These are phyloP conservation scores for Talaromyces albobiverticillius DNA, from an alignment of 2,329 filamentous ascomycete species.

Conservation along the genomic window DNA sequence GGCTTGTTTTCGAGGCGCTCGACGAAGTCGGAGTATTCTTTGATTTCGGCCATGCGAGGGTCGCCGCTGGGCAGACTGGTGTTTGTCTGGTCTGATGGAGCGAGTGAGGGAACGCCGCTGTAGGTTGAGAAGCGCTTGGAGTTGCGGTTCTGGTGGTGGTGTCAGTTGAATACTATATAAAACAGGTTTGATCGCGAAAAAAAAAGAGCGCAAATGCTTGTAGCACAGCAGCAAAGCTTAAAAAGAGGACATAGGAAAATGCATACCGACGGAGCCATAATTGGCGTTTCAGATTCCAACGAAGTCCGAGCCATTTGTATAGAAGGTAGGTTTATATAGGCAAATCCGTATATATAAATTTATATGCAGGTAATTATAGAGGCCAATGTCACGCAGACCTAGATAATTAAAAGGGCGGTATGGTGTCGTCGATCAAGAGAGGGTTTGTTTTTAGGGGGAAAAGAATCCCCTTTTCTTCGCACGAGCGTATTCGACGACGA, in stretches of 20 bases:
- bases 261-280: slow-evolving; percentile 54
- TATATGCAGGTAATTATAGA: not conserved
- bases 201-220: not conserved
- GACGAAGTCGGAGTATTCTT: slow-evolving; percentile 74
- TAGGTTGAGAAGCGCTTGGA: slow-evolving; percentile 55
- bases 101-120: slow-evolving; percentile 46
- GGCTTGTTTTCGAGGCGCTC: slow-evolving; percentile 89
- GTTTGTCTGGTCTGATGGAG: slow-evolving; percentile 45
- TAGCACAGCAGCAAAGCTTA: not conserved
- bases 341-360: not conserved
- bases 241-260: not conserved
- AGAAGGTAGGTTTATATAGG: not conserved
- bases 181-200: not conserved
- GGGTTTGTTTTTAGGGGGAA: not conserved
- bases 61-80: slow-evolving; percentile 40
- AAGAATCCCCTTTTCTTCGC: slow-evolving; percentile 5
- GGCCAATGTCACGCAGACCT: not conserved
- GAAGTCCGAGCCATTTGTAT: slow-evolving; percentile 42
- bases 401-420: not conserved
- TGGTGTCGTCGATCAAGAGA: not conserved
- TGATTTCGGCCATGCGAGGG: slow-evolving; percentile 61
- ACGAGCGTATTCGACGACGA: not conserved
- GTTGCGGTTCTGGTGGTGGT: slow-evolving; percentile 41
- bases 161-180: not conserved
- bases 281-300: slow-evolving; percentile 54